phyloP scores from a whole-genome alignment of 2,329 filamentous ascomycete species.

The Tolypocladium pustulatum region DNA sequence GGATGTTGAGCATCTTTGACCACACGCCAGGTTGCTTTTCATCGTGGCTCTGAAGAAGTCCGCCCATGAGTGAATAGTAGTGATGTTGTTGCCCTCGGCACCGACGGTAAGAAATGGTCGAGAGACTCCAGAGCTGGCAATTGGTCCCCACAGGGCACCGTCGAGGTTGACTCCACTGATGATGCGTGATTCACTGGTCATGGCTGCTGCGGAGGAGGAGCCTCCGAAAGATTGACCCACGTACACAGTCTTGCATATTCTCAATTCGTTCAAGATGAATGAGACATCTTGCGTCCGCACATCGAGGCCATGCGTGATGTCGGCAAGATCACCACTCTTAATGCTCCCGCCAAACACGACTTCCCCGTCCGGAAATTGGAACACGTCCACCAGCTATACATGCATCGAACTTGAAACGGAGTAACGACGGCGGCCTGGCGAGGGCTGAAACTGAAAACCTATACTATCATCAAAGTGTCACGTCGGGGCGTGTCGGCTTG shows the following conservation, averaged over 20 bases:
- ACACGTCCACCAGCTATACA: too few relatives aligned
- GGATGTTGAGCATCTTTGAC: slow-evolving; percentile 18
- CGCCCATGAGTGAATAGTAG: slow-evolving; percentile 13
- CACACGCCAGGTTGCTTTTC: slow-evolving; percentile 12
- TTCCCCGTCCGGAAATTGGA: slow-evolving; percentile 26
- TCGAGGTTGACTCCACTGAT: slow-evolving; percentile 26
- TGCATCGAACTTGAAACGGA: too few relatives aligned
- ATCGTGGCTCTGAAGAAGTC: slow-evolving; percentile 13
- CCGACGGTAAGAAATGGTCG: slow-evolving; percentile 21
- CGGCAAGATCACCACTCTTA: slow-evolving; percentile 4
- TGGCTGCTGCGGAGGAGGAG: slow-evolving; percentile 19
- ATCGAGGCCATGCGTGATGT: slow-evolving; percentile 8
- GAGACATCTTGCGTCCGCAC: slow-evolving; percentile 14
- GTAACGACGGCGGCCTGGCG: too few relatives aligned
- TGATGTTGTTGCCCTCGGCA: slow-evolving; percentile 14
- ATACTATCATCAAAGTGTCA: too few relatives aligned
- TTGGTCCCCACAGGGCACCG: slow-evolving; percentile 19
- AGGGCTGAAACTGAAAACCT: too few relatives aligned
- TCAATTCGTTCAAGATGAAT: slow-evolving; percentile 17
- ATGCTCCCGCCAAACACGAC: slow-evolving; percentile 14
- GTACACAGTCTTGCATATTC: slow-evolving; percentile 11
- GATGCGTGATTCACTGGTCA: slow-evolving; percentile 18
- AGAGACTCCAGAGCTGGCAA: slow-evolving; percentile 11
- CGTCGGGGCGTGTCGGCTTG: too few relatives aligned
- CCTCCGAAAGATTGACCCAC: slow-evolving; percentile 24